Evolutionary conservation across 2,329 filamentous ascomycete genomes (phyloP).

Genomic region (Colletotrichum lindemuthianum): DNA sequence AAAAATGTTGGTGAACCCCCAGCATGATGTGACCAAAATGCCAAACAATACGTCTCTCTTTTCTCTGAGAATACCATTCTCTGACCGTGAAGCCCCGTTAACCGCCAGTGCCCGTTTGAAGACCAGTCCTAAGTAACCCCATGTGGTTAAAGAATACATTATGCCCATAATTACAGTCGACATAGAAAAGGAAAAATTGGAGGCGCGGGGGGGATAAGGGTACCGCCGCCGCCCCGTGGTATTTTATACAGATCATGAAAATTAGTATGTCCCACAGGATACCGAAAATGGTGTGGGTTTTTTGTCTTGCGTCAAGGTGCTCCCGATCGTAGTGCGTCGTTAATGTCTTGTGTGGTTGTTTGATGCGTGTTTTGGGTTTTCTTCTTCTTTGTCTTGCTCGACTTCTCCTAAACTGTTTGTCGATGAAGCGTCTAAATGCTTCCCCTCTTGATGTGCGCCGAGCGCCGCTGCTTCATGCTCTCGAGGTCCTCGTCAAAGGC

Average conservation of each 20-base stretch:
- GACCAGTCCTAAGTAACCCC: background rate
- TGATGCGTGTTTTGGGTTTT: constrained; percentile 2
- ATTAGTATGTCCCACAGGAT: constrained; percentile 15
- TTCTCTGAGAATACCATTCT: constrained; percentile 16
- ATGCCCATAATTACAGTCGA: constrained; percentile 28
- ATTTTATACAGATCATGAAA: constrained; percentile 25
- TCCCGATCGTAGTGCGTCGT: constrained; percentile 31
- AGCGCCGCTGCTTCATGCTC: constrained; percentile 45
- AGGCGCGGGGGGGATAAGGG: background rate
- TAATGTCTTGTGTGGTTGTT: constrained; percentile 18
- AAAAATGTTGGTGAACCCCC: background rate
- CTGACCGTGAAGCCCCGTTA: background rate
- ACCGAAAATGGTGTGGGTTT: constrained; percentile 3
- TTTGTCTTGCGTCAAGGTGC: constrained; percentile 19
- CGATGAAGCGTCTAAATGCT: constrained; percentile 50
- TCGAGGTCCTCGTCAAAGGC: constrained; percentile 57
- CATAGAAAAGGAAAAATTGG: constrained; percentile 14
- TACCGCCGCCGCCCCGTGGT: constrained; percentile 12
- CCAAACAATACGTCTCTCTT: constrained; percentile 6
- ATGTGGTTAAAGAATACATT: constrained; percentile 25
- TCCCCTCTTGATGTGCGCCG: constrained; percentile 54
- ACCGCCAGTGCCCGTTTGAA: background rate
- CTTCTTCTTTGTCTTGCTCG: background rate
- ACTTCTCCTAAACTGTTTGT: background rate
- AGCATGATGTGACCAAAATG: constrained; percentile 4